Base-by-base conservation (phyloP, 306 rosid genomes). In the Chamaecrista fasciculata region DNA sequence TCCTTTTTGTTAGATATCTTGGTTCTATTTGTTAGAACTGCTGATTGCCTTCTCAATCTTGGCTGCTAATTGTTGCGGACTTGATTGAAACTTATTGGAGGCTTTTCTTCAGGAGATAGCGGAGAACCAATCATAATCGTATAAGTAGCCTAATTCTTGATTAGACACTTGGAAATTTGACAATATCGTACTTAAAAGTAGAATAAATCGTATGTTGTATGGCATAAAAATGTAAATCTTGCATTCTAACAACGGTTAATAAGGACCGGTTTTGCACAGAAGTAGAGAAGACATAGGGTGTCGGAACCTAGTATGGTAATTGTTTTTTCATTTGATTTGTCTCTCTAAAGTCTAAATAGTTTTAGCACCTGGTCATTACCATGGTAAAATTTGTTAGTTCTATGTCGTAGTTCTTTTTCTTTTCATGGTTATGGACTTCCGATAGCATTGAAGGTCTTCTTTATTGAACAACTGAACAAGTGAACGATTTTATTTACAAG, bases 71-170 rank as follows among this genome's bases (percentile, higher is more conserved):
- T 34, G n/a, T 23, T 18, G 47, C 51, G 53, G 31, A 11, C 26
- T 70, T 28, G 5, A 10, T 10, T 23, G 28, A 23, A 86, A 88
- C 68, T 67, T n/a, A n/a, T n/a, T 86, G 83, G 92, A 81, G 63
- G 69, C 78, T 47, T 84, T 79, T 48, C 69, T 83, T 60, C 75
- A 60, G 75, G 84, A 75, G 66, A 76, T 59, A 46, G 76, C 69
- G 74, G 72, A 66, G 44, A 76, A 67, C 70, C 86, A 76, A 81
- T 47, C 4, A 37, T 23, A n/a, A n/a, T n/a, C n/a, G n/a, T 71
- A 72, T 82, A 78, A 80, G 85, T 76, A 44, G 37, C 72, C 51
- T 66, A 50, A 75, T 60, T 56, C 75, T 62, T 25, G 12, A 42
- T 42, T 47, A 58, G 34, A 42, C 55, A 75, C 53, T 73, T 58